Conservation (phyloP, 2,329 filamentous ascomycete genomes). For the Trichophyton mentagrophytes region DNA sequence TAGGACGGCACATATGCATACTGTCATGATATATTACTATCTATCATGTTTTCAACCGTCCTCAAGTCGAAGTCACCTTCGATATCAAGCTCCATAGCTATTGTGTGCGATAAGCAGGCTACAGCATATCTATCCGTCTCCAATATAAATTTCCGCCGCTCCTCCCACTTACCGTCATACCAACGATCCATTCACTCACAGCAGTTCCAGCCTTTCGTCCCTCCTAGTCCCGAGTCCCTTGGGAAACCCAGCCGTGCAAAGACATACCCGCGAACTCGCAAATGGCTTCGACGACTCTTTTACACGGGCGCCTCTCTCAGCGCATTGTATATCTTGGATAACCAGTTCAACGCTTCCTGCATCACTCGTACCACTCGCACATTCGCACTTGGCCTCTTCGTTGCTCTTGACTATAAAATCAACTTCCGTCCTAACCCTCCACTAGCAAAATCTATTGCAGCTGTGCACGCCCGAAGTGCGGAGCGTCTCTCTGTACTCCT, state of each 20-base stretch:
- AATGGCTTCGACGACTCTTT: slow-evolving; percentile 64
- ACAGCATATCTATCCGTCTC: not conserved
- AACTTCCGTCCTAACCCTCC: slow-evolving; percentile 78
- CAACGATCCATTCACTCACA: slow-evolving; percentile 6
- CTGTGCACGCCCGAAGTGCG: slow-evolving; percentile 73
- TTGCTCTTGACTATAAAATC: slow-evolving; percentile 88
- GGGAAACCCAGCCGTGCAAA: slow-evolving; percentile 59
- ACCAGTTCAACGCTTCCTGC: slow-evolving; percentile 63
- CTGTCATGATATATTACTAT: not conserved
- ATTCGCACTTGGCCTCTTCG: slow-evolving; percentile 63
- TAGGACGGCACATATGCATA: not conserved
- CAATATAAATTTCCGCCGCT: not conserved
- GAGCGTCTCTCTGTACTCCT: slow-evolving; percentile 71
- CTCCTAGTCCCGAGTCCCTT: slow-evolving; percentile 66
- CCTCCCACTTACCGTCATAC: not conserved
- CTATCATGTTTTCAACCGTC: not conserved
- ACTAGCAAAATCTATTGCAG: slow-evolving; percentile 58
- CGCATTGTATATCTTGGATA: slow-evolving; percentile 55
- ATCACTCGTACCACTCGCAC: slow-evolving; percentile 68
- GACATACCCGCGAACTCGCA: slow-evolving; percentile 55
- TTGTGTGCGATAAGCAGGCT: not conserved
- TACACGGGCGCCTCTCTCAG: slow-evolving; percentile 49
- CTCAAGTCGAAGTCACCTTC: not conserved
- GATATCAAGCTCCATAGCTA: not conserved
- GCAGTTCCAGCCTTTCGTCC: slow-evolving; percentile 43